These are phyloP conservation scores for Helianthus tuberosus DNA, from an alignment of 129 eudicot genomes.

Conservation along the genomic window DNA sequence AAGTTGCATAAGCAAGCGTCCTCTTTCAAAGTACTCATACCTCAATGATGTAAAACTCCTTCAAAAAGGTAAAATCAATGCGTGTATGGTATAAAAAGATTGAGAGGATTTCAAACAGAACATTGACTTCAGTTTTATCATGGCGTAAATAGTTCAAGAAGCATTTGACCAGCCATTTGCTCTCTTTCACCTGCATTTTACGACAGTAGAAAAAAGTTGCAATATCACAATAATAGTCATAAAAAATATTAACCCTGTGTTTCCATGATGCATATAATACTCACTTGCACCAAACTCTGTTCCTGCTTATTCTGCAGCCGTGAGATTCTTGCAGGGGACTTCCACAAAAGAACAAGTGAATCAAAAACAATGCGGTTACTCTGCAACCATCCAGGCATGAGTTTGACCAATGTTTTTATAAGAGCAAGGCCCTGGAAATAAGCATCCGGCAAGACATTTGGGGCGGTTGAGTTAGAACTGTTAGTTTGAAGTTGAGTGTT, in stretches of 20 bases:
- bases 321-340: conserved; percentile 81
- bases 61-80: conserved; percentile 90
- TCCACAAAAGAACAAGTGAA: conserved; percentile 84
- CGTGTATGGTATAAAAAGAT: conserved; percentile 90
- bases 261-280: conserved; percentile 33
- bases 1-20: conserved; percentile 20
- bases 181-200: conserved; percentile 88
- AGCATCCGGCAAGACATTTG: conserved; percentile 65
- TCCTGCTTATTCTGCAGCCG: conserved; percentile 96
- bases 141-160: conserved; percentile 92
- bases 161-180: conserved; percentile 99
- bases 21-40: conserved; percentile 39
- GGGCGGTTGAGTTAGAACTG: conserved; percentile 49
- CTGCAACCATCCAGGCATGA: conserved; percentile 97
- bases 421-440: conserved; percentile 98
- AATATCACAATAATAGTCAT: too few species aligned
- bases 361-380: conserved; percentile 86
- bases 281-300: conserved; percentile 86
- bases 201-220: conserved; percentile 2
- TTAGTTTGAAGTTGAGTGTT: conserved; percentile 42
- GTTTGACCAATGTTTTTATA: conserved; percentile 82
- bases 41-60: conserved; percentile 98
- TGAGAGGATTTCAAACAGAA: conserved; percentile 86
- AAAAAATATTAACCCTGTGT: background rate
- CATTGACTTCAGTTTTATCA: conserved; percentile 91